Base-by-base conservation (phyloP, 305 asterid genomes). In the Fraxinus xanthoxyloides region DNA sequence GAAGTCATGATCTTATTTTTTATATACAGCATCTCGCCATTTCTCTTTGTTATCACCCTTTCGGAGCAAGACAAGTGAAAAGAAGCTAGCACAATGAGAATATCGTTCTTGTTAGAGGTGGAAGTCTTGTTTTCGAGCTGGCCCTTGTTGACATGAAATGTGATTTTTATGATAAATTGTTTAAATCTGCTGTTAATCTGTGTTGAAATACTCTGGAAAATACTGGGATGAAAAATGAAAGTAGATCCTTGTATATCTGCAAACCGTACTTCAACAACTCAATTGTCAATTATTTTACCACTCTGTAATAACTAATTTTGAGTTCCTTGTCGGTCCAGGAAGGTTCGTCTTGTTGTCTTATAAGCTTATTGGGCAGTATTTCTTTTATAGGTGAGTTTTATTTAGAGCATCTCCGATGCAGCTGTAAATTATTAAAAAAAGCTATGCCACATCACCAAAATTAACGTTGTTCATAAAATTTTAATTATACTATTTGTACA, bases 31-130 rank as follows among this genome's bases (percentile, higher is more conserved):
- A n/a, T 77, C 84, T 69, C 90, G 89, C 65, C 89, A 79, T 74
- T 87, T 89, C 81, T 89, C 92, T 80, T 77, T 89, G 86, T 81
- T 87, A 69, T 78, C 87, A 2, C 84, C 89, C 8, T 89, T 89
- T 10, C 88, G 88, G 56, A 79, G 85, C 85, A 89, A 87, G 88
- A 77, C 90, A 3, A 82, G 86, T 67, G 89, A 89, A 59, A 89
- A 87, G 80, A 85, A 85, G 86, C 54, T 77, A 85, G 78, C 81
- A 31, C 15, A 81, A 69, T 82, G 67, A 72, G 72, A 61, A 61
- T 61, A 61, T 61, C 31, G 0, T 61, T 61, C 15, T 61, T 19
- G 13, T 7, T 21, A 19, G 70, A 19, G 70, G 70, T 59, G n/a
- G 28, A 21, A 7, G 30, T 61, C 32, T 21, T 61, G 28, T 21